Evolutionary conservation across 2,329 filamentous ascomycete species (phyloP).

Genomic region (Arthrobotrys musiformis): DNA sequence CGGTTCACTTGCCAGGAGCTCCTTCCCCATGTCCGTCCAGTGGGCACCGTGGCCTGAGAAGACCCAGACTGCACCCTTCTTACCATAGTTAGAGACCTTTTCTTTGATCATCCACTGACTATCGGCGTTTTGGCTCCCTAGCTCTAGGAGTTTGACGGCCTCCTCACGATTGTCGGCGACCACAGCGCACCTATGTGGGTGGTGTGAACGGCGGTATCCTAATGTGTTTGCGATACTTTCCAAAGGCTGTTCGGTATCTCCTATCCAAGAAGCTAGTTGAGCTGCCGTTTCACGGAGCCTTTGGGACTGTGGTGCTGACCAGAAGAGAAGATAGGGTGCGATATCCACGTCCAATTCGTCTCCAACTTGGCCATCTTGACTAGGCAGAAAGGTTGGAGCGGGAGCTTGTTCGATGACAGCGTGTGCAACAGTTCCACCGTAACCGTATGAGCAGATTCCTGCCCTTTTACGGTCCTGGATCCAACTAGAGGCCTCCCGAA

Average conservation of each 20-base stretch:
- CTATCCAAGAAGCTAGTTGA: conserved; percentile 7
- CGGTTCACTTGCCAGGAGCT: conserved; percentile 59
- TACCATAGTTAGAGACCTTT: conserved; percentile 17
- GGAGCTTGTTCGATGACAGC: conserved; percentile 61
- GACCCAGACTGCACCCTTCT: conserved; percentile 58
- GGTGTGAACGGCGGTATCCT: conserved; percentile 12
- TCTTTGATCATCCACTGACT: conserved; percentile 11
- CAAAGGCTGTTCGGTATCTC: neutral
- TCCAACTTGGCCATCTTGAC: neutral
- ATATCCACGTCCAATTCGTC: neutral
- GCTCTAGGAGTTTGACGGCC: neutral
- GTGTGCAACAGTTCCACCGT: conserved; percentile 66
- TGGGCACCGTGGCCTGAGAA: conserved; percentile 67
- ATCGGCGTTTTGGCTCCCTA: neutral
- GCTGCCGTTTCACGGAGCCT: conserved; percentile 14
- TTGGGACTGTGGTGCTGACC: conserved; percentile 56
- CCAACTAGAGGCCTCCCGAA: conserved; percentile 29
- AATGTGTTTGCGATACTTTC: neutral
- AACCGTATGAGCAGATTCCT: conserved; percentile 65
- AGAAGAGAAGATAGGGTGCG: conserved; percentile 57
- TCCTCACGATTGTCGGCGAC: conserved; percentile 25
- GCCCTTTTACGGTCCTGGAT: conserved; percentile 56
- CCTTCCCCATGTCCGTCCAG: conserved; percentile 64
- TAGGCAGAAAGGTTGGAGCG: neutral
- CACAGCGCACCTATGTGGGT: conserved; percentile 15